Base-by-base conservation (phyloP, 176 grass and related monocot species). In the Bonia amplexicaulis region DNA sequence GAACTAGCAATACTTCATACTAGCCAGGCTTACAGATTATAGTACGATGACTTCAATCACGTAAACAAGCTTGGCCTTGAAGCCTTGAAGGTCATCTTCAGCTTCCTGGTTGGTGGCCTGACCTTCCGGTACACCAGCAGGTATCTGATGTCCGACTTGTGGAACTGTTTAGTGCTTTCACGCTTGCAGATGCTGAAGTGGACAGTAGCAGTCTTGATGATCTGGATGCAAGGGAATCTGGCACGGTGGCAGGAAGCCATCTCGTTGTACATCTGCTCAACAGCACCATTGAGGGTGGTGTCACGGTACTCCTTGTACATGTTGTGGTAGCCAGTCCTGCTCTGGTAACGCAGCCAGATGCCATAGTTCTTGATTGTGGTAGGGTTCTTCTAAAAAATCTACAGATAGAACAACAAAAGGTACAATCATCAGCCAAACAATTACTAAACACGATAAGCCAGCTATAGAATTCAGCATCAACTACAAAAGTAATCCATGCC, bases 231-330 rank as follows among this genome's bases (percentile, higher is more conserved):
- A 15, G 84, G 91, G 1, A 64, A 77, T 51, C 87, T 85, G 29
- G 90, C 91, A 9, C 89, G 84, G 76, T 97, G 91, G 23, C 87
- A 85, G 15, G 94, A 97, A n/a, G 91, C 91, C 89, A 93, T 97
- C 58, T 93, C 89, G 20, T 65, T 89, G 51, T 92, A 88, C 94
- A 97, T 93, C 47, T 96, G 94, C 68, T 91, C 91, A 7, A 92
- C 94, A n/a, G 71, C 74, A 31, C 85, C 94, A 67, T 92, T 97
- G 11, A 97, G 85, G n/a, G 91, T 90, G 23, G 91, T 97, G 52
- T 93, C 89, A 81, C 79, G 85, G 66, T 73, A 93, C 69, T 93
- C 91, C 87, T 93, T 93, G 82, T 97, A 93, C 94, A 93, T 93
- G 63, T 93, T 92, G 49, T 97, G 91, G 53, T 97, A 93, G 6